phyloP scores from a whole-genome alignment of 257 asterid genomes.

The Schizonepeta tenuifolia region DNA sequence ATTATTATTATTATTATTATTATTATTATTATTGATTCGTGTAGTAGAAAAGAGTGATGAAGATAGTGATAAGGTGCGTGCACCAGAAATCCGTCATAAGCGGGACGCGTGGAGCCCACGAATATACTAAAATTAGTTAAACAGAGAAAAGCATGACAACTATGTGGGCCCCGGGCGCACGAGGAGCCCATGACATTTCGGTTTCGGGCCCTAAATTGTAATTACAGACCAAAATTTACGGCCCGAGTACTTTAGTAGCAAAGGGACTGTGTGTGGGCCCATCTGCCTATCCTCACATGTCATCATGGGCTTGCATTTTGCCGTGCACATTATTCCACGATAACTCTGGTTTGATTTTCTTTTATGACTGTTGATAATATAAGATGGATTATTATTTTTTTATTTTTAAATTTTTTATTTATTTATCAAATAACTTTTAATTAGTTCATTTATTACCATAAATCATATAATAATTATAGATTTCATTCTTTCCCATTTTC shows the following conservation, averaged over 20 bases:
- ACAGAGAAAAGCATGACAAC: background rate
- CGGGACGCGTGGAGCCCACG: constrained; percentile 25
- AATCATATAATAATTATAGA: no score
- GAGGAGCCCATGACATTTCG: background rate
- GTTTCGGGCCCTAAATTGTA: background rate
- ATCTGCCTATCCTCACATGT: background rate
- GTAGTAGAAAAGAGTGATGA: no score
- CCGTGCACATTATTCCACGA: no score
- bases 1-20: no score
- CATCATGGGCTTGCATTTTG: background rate
- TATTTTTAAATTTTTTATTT: no score
- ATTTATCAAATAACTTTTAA: no score
- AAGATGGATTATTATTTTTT: no score
- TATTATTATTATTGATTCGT: no score
- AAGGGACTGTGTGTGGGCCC: background rate
- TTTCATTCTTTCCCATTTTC: no score
- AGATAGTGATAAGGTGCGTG: background rate
- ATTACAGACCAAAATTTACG: background rate
- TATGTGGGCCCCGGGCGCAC: background rate
- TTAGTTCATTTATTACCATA: no score
- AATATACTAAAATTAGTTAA: constrained; percentile 19
- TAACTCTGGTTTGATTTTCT: no score
- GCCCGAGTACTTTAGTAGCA: background rate
- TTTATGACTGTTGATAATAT: no score
- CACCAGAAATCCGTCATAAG: constrained; percentile 5